Evolutionary conservation across 177 flowering plant genomes (phyloP).

Genomic region (Telopea speciosissima): DNA sequence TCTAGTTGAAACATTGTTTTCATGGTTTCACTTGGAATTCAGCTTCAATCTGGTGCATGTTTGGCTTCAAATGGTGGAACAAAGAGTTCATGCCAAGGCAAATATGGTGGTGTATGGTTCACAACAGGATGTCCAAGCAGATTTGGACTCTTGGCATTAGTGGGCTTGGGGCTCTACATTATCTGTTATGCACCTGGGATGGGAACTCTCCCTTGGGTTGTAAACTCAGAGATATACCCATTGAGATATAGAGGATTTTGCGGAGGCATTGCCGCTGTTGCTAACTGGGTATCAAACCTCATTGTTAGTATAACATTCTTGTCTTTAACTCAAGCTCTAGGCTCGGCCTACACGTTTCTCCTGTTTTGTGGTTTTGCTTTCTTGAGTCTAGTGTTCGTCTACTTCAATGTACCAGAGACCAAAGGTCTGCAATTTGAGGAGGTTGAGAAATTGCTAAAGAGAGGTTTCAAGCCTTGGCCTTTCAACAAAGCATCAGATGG

Average conservation of each 20-base stretch:
- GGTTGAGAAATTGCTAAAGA: constrained; percentile 59
- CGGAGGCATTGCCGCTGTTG: constrained; percentile 72
- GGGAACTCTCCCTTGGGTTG: constrained; percentile 81
- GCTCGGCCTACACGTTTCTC: constrained; percentile 57
- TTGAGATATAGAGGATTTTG: constrained; percentile 59
- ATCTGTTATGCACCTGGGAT: constrained; percentile 63
- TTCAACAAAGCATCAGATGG: constrained; percentile 12
- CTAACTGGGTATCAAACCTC: constrained; percentile 70
- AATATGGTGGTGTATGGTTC: constrained; percentile 42
- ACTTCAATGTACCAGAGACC: constrained; percentile 62
- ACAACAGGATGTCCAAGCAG: constrained; percentile 64
- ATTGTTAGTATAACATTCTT: constrained; percentile 56
- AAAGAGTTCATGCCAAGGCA: constrained; percentile 22
- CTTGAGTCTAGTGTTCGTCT: constrained; percentile 31
- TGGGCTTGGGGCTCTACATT: constrained; percentile 52
- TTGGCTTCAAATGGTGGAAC: constrained; percentile 15
- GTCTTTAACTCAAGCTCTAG: constrained; percentile 46
- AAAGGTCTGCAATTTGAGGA: constrained; percentile 71
- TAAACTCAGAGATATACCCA: constrained; percentile 87
- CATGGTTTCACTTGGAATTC: constrained; percentile 4
- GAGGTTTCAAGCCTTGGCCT: constrained; percentile 29
- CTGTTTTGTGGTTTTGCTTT: constrained; percentile 47
- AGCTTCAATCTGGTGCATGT: constrained; percentile 64
- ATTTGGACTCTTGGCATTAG: constrained; percentile 46
- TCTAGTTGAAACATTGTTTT: too few species aligned